These are phyloP conservation scores for Sporothrix protearum DNA, from an alignment of 2,329 filamentous ascomycete genomes.

Conservation along the genomic window DNA sequence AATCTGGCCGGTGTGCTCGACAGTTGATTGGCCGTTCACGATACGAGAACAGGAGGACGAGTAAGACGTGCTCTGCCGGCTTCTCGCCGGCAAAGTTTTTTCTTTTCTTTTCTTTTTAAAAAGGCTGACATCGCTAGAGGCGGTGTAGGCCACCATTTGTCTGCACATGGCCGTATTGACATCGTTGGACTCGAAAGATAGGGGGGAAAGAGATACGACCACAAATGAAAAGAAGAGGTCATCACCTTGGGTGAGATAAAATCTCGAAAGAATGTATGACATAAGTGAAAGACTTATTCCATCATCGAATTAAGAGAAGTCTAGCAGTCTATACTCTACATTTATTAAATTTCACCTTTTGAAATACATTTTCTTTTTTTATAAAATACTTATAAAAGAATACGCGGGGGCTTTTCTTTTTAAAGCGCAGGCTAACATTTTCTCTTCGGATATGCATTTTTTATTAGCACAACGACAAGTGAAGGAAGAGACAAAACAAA, in stretches of 20 bases:
- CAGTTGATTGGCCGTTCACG: background rate
- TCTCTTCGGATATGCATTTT: no score
- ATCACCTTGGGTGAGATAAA: no score
- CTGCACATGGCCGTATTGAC: no score
- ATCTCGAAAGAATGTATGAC: no score
- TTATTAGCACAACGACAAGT: no score
- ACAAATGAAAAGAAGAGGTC: no score
- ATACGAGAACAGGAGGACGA: background rate
- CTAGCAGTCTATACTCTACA: background rate
- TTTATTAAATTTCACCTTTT: background rate
- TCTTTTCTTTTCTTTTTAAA: no score
- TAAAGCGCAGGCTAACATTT: no score
- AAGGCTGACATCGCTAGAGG: background rate
- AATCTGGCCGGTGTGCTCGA: background rate
- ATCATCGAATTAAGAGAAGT: no score
- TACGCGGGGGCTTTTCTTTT: no score
- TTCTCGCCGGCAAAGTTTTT: background rate
- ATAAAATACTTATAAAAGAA: background rate
- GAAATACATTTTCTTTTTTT: background rate
- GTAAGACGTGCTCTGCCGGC: background rate
- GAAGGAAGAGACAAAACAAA: no score
- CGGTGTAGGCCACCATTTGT: no score
- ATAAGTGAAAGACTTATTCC: background rate
- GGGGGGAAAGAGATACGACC: background rate
- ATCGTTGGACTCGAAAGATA: background rate